Percentiles rank a stretch among this genome's conserved stretches.
These are phyloP conservation scores for Stipa capillata DNA, from an alignment of 176 grass and related monocot genomes.

Conservation along the genomic window DNA sequence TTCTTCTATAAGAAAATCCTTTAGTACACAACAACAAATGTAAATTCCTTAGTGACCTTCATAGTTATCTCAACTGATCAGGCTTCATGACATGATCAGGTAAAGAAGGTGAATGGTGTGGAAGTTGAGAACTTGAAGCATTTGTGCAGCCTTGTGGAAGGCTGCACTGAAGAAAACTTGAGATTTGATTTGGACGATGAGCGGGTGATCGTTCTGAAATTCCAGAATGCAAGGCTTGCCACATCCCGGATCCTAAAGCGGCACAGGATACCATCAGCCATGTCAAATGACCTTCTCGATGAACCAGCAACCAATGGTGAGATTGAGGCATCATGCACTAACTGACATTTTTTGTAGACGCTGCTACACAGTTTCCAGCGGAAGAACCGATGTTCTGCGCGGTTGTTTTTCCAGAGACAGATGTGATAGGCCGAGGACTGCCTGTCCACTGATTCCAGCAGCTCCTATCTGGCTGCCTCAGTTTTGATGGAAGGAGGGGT, in stretches of 20 bases:
- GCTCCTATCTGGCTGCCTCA: neutral
- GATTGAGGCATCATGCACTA: slow-evolving; percentile 31
- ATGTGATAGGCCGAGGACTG: neutral
- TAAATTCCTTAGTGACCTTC: neutral
- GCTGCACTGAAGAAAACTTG: slow-evolving; percentile 65
- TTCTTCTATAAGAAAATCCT: neutral
- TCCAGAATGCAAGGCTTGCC: slow-evolving; percentile 58
- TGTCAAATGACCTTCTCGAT: slow-evolving; percentile 66
- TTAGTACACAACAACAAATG: neutral
- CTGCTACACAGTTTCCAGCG: neutral
- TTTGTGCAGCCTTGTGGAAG: slow-evolving; percentile 64
- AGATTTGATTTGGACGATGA: slow-evolving; percentile 92
- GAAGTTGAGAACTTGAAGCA: slow-evolving; percentile 89
- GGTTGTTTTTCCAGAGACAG: neutral
- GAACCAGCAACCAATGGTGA: slow-evolving; percentile 35
- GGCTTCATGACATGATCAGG: slow-evolving; percentile 33
- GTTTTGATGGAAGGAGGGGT: slow-evolving; percentile 14
- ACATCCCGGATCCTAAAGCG: slow-evolving; percentile 73
- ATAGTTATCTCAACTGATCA: slow-evolving; percentile 14
- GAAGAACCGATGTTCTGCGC: neutral
- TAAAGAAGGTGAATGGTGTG: slow-evolving; percentile 78
- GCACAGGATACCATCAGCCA: slow-evolving; percentile 76
- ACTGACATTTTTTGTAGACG: slow-evolving; percentile 11
- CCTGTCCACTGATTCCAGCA: neutral
- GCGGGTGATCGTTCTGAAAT: slow-evolving; percentile 74